Evolutionary conservation across 140 eudicot species (phyloP).

Genomic region (Senecio squalidus): DNA sequence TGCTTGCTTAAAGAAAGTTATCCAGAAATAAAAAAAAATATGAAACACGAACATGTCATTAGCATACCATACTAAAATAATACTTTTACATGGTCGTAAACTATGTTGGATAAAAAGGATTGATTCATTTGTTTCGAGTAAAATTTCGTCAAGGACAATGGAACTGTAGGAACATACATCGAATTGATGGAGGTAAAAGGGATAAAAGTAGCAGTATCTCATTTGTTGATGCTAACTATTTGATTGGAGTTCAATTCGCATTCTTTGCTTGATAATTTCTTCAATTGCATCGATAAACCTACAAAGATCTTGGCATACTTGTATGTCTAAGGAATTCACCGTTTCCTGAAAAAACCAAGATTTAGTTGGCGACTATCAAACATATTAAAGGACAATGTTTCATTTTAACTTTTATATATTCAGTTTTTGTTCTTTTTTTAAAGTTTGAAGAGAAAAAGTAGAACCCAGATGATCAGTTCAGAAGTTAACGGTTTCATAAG

Average conservation of each 20-base stretch:
- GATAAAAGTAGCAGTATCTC: not conserved
- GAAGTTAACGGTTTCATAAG: not conserved
- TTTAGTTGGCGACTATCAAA: not conserved
- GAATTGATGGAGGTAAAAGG: not conserved
- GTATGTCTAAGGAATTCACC: slow-evolving; percentile 54
- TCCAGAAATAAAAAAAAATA: not conserved
- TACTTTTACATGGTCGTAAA: not conserved
- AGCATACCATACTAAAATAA: not conserved
- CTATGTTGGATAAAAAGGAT: not conserved
- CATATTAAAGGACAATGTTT: not conserved
- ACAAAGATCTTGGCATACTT: slow-evolving; percentile 43
- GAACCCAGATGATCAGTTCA: not conserved
- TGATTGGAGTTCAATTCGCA: slow-evolving; percentile 39
- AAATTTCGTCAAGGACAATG: not conserved
- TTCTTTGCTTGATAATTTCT: slow-evolving; percentile 55
- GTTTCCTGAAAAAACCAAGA: slow-evolving; percentile 42
- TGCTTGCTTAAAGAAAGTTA: not conserved
- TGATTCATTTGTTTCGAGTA: not conserved
- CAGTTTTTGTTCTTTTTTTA: not conserved
- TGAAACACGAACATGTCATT: not conserved
- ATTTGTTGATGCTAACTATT: slow-evolving; percentile 12
- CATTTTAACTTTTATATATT: not conserved
- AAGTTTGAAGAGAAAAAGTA: not conserved
- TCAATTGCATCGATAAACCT: slow-evolving; percentile 61
- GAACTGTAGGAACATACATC: slow-evolving; percentile 1